Conservation (phyloP, 1,284 basidiomycete species). For the Amylostereum areolatum region DNA sequence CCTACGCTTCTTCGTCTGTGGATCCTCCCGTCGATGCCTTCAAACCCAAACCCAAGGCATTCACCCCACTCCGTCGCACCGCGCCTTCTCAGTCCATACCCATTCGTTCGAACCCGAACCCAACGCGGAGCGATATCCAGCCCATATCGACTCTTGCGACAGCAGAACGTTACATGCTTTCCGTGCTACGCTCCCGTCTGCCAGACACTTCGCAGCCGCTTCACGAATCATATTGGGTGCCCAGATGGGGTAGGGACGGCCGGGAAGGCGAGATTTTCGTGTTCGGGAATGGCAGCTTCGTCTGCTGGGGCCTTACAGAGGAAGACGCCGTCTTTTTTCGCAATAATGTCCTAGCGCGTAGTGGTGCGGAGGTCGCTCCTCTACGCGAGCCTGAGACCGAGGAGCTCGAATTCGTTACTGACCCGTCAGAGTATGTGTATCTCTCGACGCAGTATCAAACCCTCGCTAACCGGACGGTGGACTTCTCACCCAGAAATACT, state of each 20-base stretch:
- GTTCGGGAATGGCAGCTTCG: conserved; percentile 80
- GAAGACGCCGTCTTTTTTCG: conserved; percentile 70
- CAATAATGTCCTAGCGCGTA: conserved; percentile 51
- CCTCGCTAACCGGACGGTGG: neutral
- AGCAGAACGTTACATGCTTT: conserved; percentile 66
- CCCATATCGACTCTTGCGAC: conserved; percentile 73
- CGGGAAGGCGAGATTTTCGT: conserved; percentile 83
- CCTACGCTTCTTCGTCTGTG: conserved; percentile 4
- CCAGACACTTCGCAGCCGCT: conserved; percentile 50
- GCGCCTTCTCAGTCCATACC: conserved; percentile 64
- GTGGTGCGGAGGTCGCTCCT: conserved; percentile 54
- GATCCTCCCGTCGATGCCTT: neutral
- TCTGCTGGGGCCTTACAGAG: conserved; percentile 85
- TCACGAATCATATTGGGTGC: conserved; percentile 75
- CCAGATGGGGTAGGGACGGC: conserved; percentile 56
- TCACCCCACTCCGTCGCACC: conserved; percentile 64
- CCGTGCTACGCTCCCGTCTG: conserved; percentile 47
- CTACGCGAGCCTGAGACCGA: conserved; percentile 77
- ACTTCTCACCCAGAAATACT: conserved; percentile 51
- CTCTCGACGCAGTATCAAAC: neutral
- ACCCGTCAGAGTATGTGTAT: conserved; percentile 70
- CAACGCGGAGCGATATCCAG: conserved; percentile 68
- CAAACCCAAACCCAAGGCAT: conserved; percentile 60
- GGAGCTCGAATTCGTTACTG: conserved; percentile 86
- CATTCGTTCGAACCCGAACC: conserved; percentile 74